A percentile compares a stretch with the other conserved stretches of the same genome.
phyloP scores from a whole-genome alignment of 2,329 filamentous ascomycete genomes.

The Knufia petricola region DNA sequence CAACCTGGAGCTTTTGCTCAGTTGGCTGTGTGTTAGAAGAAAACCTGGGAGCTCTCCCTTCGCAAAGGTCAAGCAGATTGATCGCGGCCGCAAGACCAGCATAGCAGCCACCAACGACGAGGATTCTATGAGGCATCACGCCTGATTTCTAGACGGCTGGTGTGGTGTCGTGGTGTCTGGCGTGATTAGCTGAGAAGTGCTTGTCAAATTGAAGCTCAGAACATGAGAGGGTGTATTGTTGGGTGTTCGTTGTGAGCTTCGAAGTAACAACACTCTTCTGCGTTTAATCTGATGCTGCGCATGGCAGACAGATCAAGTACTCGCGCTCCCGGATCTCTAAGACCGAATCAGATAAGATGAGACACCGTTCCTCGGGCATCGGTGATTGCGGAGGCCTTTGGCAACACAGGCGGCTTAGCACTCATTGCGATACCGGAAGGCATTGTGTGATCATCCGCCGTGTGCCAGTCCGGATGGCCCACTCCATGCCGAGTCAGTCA shows the following conservation, averaged over 20 bases:
- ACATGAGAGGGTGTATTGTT: not conserved
- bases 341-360: conserved; percentile 1
- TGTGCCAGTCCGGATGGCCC: not conserved
- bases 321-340: not conserved
- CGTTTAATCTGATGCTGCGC: not conserved
- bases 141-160: not conserved
- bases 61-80: conserved; percentile 57
- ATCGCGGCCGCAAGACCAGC: conserved; percentile 58
- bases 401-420: not conserved
- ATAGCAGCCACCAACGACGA: conserved; percentile 64
- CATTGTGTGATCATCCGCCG: not conserved
- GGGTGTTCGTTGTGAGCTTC: not conserved
- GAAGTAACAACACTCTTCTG: not conserved
- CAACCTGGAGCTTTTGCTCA: conserved; percentile 44
- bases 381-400: too few relatives aligned
- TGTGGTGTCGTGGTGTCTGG: not conserved
- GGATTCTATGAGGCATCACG: conserved; percentile 35
- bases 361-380: not conserved
- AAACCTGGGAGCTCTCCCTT: conserved; percentile 46
- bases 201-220: not conserved
- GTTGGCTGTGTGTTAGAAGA: conserved; percentile 21
- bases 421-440: not conserved
- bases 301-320: not conserved
- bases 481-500: not conserved
- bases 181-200: not conserved